phyloP scores from a whole-genome alignment of 78 protist genomes.

The Dictyostelium citrinum region DNA sequence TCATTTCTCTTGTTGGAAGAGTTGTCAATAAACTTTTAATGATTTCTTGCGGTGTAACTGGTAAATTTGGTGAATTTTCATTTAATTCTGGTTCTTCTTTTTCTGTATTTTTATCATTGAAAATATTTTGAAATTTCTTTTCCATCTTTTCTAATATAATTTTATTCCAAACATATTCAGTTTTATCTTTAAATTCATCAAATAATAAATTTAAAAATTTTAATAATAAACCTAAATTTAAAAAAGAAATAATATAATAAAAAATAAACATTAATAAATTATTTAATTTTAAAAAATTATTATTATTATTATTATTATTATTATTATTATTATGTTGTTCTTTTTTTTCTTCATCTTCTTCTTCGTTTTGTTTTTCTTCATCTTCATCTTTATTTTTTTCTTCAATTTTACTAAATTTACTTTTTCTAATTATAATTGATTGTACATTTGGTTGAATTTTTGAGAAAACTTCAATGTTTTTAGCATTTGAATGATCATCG shows the following conservation, averaged over 20 bases:
- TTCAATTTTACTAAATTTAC: not conserved
- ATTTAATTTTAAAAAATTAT: not conserved
- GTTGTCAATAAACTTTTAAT: not conserved
- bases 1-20: not conserved
- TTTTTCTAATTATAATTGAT: not conserved
- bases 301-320: not conserved
- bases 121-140: constrained; percentile 37
- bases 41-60: not conserved
- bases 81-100: not conserved
- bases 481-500: not conserved
- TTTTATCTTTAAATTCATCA: not conserved
- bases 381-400: too few relatives aligned
- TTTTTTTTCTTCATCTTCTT: not conserved
- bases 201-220: constrained; percentile 62
- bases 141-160: constrained; percentile 36
- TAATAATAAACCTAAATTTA: constrained; percentile 6
- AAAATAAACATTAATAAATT: not conserved
- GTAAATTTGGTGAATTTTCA: not conserved
- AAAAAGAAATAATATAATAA: not conserved
- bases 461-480: not conserved
- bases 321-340: not conserved
- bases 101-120: not conserved
- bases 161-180: constrained; percentile 2
- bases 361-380: not conserved
- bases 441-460: not conserved